These are phyloP conservation scores for Austroboletus eburneus DNA, from an alignment of 768 basidiomycete species.

Conservation along the genomic window DNA sequence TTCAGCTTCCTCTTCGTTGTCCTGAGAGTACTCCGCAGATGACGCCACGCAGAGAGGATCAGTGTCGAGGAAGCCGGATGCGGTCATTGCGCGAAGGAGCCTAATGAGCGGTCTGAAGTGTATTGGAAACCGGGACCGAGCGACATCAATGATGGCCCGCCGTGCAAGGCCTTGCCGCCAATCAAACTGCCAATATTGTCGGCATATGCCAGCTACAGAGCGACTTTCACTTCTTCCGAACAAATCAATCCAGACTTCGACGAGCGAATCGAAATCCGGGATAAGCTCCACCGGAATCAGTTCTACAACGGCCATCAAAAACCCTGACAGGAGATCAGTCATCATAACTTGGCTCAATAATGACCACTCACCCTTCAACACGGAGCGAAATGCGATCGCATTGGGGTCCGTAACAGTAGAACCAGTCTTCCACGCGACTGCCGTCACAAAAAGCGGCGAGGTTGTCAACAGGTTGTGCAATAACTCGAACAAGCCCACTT, in stretches of 20 bases:
- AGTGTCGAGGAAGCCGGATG: constrained; percentile 70
- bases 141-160: constrained; percentile 78
- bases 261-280: constrained; percentile 64
- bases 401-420: constrained; percentile 73
- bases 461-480: constrained; percentile 56
- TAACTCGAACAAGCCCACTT: constrained; percentile 57
- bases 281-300: constrained; percentile 74
- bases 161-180: constrained; percentile 64
- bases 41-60: constrained; percentile 54
- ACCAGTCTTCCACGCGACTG: constrained; percentile 62
- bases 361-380: constrained; percentile 68
- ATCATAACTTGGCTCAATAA: background rate
- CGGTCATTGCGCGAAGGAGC: constrained; percentile 74
- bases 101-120: constrained; percentile 66
- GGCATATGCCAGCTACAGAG: constrained; percentile 64
- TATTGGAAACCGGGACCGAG: constrained; percentile 79
- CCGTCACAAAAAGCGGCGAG: constrained; percentile 74
- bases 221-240: constrained; percentile 67
- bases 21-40: constrained; percentile 39
- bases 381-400: constrained; percentile 72
- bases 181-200: constrained; percentile 81
- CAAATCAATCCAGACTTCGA: constrained; percentile 75
- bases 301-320: constrained; percentile 71
- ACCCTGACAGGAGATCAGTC: constrained; percentile 43
- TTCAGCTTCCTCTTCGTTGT: constrained; percentile 40